These are phyloP conservation scores for Bretschneidera sinensis DNA, from an alignment of 345 rosid genomes.

Conservation along the genomic window DNA sequence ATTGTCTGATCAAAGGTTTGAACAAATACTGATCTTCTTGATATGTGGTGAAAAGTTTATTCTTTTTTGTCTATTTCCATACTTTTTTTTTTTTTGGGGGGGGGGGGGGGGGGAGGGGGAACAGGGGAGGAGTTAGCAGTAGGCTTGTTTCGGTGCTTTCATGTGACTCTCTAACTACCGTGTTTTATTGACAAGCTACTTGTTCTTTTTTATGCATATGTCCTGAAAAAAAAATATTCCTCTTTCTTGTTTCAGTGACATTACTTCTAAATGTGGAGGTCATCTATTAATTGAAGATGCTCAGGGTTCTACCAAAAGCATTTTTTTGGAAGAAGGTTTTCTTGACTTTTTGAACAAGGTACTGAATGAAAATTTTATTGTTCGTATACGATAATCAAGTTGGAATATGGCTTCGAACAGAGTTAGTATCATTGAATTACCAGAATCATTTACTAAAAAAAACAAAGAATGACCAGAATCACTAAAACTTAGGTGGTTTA, in stretches of 20 bases:
- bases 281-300: constrained; percentile 58
- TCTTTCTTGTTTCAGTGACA: constrained; percentile 33
- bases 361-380: constrained; percentile 13
- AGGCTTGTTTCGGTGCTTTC: background rate
- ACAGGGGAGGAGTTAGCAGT: background rate
- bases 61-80: too few species aligned
- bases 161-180: too few species aligned
- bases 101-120: too few species aligned
- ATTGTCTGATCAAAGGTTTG: constrained; percentile 69
- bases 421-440: too few species aligned
- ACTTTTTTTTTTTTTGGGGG: too few species aligned
- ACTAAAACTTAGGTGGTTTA: background rate
- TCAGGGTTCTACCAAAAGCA: constrained; percentile 35
- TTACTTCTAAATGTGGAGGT: constrained; percentile 44
- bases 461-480: too few species aligned
- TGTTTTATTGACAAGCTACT: too few species aligned
- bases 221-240: background rate
- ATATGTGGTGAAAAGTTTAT: too few species aligned
- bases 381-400: background rate
- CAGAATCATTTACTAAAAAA: too few species aligned
- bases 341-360: constrained; percentile 73
- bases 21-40: background rate
- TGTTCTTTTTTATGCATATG: too few species aligned
- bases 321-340: constrained; percentile 66
- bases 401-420: background rate